Percentiles rank a stretch among this genome's conserved stretches.
Evolutionary conservation across 1,139 yeast species (phyloP).

Genomic region (Candida mesenterica): DNA sequence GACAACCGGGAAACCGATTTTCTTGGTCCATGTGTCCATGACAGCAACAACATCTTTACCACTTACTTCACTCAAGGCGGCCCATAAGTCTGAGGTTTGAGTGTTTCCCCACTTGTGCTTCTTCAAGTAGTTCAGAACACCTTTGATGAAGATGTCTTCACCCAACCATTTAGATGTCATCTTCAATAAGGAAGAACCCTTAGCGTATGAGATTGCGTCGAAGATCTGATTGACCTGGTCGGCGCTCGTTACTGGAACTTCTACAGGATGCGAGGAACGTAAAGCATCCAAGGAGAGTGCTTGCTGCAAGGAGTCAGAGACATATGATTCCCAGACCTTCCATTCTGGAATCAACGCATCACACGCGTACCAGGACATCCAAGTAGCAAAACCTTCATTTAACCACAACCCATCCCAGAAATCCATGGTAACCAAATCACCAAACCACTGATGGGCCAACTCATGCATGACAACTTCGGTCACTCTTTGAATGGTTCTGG

Average conservation of each 20-base stretch:
- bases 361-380: conserved; percentile 79
- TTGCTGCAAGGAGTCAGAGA: conserved; percentile 49
- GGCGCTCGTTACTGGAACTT: conserved; percentile 54
- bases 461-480: conserved; percentile 62
- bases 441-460: conserved; percentile 67
- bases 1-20: conserved; percentile 28
- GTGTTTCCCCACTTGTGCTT: conserved; percentile 28
- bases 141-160: conserved; percentile 24
- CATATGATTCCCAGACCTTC: conserved; percentile 55
- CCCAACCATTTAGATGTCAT: conserved; percentile 30
- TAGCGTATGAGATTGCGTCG: conserved; percentile 47
- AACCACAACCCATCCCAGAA: conserved; percentile 68
- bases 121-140: conserved; percentile 28
- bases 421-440: conserved; percentile 61
- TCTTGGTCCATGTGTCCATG: conserved; percentile 28
- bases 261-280: conserved; percentile 57
- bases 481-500: conserved; percentile 47
- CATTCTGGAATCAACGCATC: conserved; percentile 56
- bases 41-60: conserved; percentile 24
- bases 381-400: conserved; percentile 63
- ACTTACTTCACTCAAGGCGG: conserved; percentile 21
- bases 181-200: conserved; percentile 28
- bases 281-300: conserved; percentile 54
- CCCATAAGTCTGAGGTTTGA: conserved; percentile 27
- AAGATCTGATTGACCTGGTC: conserved; percentile 57